These are phyloP conservation scores for Tulasnella sp. DNA, from an alignment of 768 basidiomycete species.

Conservation along the genomic window DNA sequence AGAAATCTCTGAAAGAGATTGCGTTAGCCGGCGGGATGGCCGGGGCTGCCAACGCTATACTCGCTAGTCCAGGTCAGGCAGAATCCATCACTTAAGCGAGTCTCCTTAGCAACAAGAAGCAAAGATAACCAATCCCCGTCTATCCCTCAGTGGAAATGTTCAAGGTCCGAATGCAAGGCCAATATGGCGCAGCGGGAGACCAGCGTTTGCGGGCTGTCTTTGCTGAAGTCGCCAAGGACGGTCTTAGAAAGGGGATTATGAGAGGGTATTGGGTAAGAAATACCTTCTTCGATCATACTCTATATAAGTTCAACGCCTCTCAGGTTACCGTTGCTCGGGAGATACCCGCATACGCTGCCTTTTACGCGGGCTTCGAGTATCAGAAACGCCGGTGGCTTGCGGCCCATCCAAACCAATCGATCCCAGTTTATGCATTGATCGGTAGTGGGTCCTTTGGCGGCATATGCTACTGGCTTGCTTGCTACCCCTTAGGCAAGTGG, in stretches of 20 bases:
- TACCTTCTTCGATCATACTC: background rate
- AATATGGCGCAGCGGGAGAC: constrained; percentile 82
- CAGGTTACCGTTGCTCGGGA: constrained; percentile 90
- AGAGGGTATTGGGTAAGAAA: constrained; percentile 88
- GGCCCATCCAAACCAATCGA: constrained; percentile 58
- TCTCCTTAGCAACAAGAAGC: background rate
- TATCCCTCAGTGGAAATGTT: constrained; percentile 84
- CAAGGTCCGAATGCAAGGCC: constrained; percentile 97
- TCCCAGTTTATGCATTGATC: constrained; percentile 85
- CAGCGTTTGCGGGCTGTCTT: constrained; percentile 73
- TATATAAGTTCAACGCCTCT: background rate
- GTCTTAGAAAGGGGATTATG: constrained; percentile 89
- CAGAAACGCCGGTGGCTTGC: constrained; percentile 76
- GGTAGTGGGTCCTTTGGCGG: constrained; percentile 84
- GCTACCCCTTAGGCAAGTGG: constrained; percentile 76
- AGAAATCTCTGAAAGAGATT: constrained; percentile 76
- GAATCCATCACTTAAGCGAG: background rate
- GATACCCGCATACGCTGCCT: constrained; percentile 96
- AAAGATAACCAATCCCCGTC: background rate
- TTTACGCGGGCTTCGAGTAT: constrained; percentile 78
- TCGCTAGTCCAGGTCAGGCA: constrained; percentile 81
- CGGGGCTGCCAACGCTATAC: constrained; percentile 84
- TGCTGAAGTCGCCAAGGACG: constrained; percentile 82
- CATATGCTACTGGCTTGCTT: constrained; percentile 92
- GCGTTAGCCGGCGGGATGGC: constrained; percentile 90